These are phyloP conservation scores for Bromus sterilis DNA, from an alignment of 176 grass and related monocot genomes.

Conservation along the genomic window DNA sequence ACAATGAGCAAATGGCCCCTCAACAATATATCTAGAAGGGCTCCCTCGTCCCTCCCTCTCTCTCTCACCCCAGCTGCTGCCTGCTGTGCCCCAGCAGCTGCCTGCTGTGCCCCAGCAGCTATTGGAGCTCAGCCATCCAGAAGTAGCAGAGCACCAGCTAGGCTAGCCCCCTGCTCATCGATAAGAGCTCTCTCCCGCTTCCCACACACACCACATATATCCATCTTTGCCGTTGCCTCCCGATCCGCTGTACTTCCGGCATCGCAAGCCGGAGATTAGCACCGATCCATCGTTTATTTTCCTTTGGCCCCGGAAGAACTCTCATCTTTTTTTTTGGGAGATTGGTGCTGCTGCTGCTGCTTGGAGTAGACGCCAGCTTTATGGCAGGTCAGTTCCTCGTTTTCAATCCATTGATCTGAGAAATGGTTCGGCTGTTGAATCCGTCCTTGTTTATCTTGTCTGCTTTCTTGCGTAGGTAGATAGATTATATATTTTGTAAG, in stretches of 20 bases:
- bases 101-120: conserved; percentile 15
- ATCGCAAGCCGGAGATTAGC: background rate
- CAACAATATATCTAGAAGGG: conserved; percentile 7
- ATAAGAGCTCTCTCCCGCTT: conserved; percentile 5
- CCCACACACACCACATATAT: conserved; percentile 18
- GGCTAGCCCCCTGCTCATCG: conserved; percentile 20
- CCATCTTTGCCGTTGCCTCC: conserved; percentile 22
- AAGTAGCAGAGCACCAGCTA: background rate
- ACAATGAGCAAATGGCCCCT: conserved; percentile 31
- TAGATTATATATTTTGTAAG: background rate
- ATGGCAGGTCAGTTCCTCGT: conserved; percentile 32
- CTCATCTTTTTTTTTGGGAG: conserved; percentile 24
- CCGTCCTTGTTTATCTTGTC: conserved; percentile 1
- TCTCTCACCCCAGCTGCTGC: background rate
- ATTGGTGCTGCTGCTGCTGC: conserved; percentile 24
- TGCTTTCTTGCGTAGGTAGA: background rate
- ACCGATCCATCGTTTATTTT: conserved; percentile 25
- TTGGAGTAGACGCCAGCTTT: conserved; percentile 32
- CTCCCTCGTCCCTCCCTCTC: background rate
- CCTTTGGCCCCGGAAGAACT: conserved; percentile 10
- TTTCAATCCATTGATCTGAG: conserved; percentile 2
- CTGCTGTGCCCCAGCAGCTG: background rate
- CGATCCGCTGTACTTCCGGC: conserved; percentile 38
- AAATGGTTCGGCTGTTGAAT: conserved; percentile 10
- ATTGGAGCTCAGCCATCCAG: conserved; percentile 44